Percentiles rank a stretch among this genome's conserved stretches.
Conservation (phyloP, 495 filamentous ascomycete genomes). For the Hyaloscypha finlandica region DNA sequence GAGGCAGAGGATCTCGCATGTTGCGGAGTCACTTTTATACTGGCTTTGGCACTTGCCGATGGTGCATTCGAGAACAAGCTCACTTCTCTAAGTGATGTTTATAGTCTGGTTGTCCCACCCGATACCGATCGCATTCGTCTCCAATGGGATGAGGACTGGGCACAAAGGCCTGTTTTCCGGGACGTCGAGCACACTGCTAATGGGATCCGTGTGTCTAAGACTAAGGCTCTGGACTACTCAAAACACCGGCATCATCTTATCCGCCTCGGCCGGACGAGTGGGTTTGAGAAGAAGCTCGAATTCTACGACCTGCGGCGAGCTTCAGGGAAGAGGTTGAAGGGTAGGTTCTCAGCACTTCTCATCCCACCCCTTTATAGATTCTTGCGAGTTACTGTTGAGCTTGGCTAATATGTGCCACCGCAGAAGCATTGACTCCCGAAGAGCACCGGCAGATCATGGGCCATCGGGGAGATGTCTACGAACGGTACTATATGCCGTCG, state of each 20-base stretch:
- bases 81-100: conserved; percentile 1
- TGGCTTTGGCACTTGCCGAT: not conserved
- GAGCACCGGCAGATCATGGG: conserved; percentile 21
- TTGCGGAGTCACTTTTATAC: not conserved
- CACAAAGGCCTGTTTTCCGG: conserved; percentile 4
- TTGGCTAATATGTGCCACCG: not conserved
- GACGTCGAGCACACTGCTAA: conserved; percentile 8
- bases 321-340: conserved; percentile 22
- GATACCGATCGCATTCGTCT: not conserved
- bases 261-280: conserved; percentile 15
- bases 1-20: not conserved
- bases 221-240: conserved; percentile 14
- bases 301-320: conserved; percentile 19
- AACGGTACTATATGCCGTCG: conserved; percentile 17
- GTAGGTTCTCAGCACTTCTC: not conserved
- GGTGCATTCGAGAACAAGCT: conserved; percentile 3
- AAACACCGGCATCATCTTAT: conserved; percentile 22
- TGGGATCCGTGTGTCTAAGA: conserved; percentile 10
- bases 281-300: conserved; percentile 18
- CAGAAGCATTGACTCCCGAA: conserved; percentile 9
- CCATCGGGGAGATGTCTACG: conserved; percentile 15
- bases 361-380: not conserved
- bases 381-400: not conserved
- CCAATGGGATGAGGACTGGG: conserved; percentile 5
- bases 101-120: not conserved